Evolutionary conservation across 1,139 yeast genomes (phyloP).

Genomic region (Kodamaea sp.): DNA sequence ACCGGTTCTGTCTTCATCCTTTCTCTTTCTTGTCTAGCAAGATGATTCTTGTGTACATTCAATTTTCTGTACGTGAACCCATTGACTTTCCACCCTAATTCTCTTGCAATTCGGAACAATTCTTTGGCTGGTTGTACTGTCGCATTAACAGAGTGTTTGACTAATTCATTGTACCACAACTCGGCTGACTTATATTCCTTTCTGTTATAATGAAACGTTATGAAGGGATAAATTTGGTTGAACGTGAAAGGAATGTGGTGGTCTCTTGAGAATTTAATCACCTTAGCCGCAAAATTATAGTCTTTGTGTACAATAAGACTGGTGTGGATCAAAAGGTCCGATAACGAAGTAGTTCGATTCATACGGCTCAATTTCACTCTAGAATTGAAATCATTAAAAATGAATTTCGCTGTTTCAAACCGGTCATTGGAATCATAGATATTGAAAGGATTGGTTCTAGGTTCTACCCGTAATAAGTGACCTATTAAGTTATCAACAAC

Average conservation of each 20-base stretch:
- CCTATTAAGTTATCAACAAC: slow-evolving; percentile 32
- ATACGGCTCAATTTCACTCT: slow-evolving; percentile 15
- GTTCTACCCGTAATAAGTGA: slow-evolving; percentile 26
- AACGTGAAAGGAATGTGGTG: slow-evolving; percentile 37
- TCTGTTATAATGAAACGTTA: slow-evolving; percentile 36
- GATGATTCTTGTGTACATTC: slow-evolving; percentile 25
- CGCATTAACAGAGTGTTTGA: slow-evolving; percentile 33
- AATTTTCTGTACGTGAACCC: slow-evolving; percentile 36
- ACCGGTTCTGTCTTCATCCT: slow-evolving; percentile 26
- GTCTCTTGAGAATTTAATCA: slow-evolving; percentile 28
- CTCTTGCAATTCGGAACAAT: slow-evolving; percentile 37
- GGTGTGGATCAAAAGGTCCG: slow-evolving; percentile 34
- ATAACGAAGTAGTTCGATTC: slow-evolving; percentile 22
- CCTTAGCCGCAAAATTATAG: slow-evolving; percentile 33
- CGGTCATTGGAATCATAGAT: slow-evolving; percentile 19
- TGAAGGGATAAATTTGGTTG: slow-evolving; percentile 44
- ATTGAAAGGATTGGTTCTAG: slow-evolving; percentile 21
- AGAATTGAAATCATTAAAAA: slow-evolving; percentile 26
- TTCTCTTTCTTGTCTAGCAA: slow-evolving; percentile 21
- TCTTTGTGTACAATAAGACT: slow-evolving; percentile 35
- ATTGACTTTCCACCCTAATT: slow-evolving; percentile 36
- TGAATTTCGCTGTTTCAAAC: slow-evolving; percentile 32
- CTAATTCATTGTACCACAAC: slow-evolving; percentile 41
- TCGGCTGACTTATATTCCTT: slow-evolving; percentile 33
- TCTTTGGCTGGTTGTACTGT: slow-evolving; percentile 29